Evolutionary conservation across 495 filamentous ascomycete genomes (phyloP).

Genomic region (Penicillium lividum): DNA sequence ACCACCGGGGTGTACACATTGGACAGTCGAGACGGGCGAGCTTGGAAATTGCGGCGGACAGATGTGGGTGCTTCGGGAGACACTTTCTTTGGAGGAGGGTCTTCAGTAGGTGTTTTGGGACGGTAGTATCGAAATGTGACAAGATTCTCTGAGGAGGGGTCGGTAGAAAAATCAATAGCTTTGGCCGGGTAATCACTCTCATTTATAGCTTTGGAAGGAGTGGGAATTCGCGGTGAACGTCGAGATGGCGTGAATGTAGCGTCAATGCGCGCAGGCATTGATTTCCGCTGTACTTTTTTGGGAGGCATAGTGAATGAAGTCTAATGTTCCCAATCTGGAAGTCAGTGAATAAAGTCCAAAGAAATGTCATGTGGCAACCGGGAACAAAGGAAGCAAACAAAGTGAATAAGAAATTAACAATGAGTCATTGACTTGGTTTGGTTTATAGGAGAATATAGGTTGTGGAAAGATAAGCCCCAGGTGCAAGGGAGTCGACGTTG

Average conservation of each 20-base stretch:
- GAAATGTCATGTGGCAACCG: neutral
- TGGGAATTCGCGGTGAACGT: slow-evolving; percentile 23
- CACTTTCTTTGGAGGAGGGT: neutral
- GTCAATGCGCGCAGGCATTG: slow-evolving; percentile 21
- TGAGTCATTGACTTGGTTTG: neutral
- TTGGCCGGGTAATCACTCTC: slow-evolving; percentile 8
- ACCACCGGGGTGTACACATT: slow-evolving; percentile 27
- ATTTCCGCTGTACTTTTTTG: slow-evolving; percentile 27
- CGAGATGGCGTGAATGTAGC: slow-evolving; percentile 23
- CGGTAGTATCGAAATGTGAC: slow-evolving; percentile 12
- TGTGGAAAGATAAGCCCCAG: neutral
- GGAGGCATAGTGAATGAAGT: slow-evolving; percentile 25
- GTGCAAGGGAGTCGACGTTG: slow-evolving; percentile 19
- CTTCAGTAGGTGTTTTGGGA: slow-evolving; percentile 13
- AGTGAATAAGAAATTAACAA: neutral
- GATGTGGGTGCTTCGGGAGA: slow-evolving; percentile 17
- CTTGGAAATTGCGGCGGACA: slow-evolving; percentile 22
- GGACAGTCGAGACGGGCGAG: slow-evolving; percentile 27
- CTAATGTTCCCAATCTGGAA: slow-evolving; percentile 8
- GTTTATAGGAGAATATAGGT: neutral
- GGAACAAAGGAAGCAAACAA: neutral
- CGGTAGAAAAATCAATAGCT: slow-evolving; percentile 11
- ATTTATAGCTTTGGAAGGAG: slow-evolving; percentile 8
- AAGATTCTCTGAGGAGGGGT: slow-evolving; percentile 13
- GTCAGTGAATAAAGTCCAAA: slow-evolving; percentile 10